phyloP scores from a whole-genome alignment of 1,139 yeast genomes.

The Hansenula lynferdii region DNA sequence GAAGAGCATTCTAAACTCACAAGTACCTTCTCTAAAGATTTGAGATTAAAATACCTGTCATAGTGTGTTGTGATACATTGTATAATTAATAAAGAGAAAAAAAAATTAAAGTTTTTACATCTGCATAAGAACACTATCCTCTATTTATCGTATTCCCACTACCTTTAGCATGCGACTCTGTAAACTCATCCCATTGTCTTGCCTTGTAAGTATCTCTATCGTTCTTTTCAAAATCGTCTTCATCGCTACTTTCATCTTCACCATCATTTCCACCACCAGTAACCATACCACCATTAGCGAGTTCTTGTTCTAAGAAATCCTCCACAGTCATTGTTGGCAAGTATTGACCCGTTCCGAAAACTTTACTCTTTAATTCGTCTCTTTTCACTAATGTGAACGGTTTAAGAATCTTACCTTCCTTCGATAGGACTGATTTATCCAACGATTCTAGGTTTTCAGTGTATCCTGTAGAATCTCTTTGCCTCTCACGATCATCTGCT shows the following conservation, averaged over 20 bases:
- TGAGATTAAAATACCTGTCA: conserved; percentile 1
- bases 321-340: conserved; percentile 96
- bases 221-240: conserved; percentile 41
- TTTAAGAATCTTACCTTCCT: conserved; percentile 70
- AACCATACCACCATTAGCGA: conserved; percentile 76
- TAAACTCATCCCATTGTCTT: conserved; percentile 91
- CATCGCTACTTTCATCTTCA: conserved; percentile 43
- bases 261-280: conserved; percentile 42
- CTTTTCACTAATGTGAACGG: conserved; percentile 80
- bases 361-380: conserved; percentile 55
- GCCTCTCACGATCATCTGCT: conserved; percentile 11
- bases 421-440: conserved; percentile 42
- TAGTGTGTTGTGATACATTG: too few species aligned
- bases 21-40: conserved; percentile 1
- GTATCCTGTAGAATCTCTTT: conserved; percentile 33
- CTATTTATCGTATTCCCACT: conserved; percentile 86
- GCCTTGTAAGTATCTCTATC: conserved; percentile 58
- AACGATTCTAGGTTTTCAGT: conserved; percentile 51
- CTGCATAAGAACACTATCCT: too few species aligned
- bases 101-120: not conserved
- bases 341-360: conserved; percentile 88
- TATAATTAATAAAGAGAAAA: too few species aligned
- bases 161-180: conserved; percentile 81
- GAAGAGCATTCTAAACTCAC: conserved; percentile 10
- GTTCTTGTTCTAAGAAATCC: conserved; percentile 82